phyloP scores from a whole-genome alignment of 306 rosid species.

The Ceratonia siliqua region DNA sequence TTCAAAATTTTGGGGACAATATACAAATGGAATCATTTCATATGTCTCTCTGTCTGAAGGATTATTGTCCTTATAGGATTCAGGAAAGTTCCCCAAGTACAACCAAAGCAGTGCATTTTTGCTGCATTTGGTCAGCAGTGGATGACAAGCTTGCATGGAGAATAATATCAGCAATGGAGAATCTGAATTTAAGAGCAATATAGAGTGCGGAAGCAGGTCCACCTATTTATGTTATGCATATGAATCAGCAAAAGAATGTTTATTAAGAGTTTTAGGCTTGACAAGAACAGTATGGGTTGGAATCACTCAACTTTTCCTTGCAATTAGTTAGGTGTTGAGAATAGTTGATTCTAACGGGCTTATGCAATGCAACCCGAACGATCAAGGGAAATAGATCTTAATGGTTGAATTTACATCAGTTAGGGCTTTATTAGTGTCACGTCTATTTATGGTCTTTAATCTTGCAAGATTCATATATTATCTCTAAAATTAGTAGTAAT shows the following conservation, averaged over 20 bases:
- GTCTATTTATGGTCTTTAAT: not conserved
- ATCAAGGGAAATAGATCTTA: not conserved
- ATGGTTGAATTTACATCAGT: not conserved
- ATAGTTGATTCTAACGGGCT: not conserved
- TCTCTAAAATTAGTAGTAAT: not conserved
- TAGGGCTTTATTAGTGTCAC: not conserved
- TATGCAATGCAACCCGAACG: not conserved
- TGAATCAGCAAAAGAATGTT: conserved; percentile 3
- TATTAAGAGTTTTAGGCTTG: not conserved
- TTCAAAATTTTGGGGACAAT: conserved; percentile 45
- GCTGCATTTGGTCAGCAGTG: conserved; percentile 51
- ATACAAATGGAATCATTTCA: conserved; percentile 51
- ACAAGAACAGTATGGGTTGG: not conserved
- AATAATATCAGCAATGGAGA: conserved; percentile 46
- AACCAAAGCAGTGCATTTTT: conserved; percentile 34
- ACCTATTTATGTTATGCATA: not conserved
- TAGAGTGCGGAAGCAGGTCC: not conserved
- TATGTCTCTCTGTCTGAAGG: conserved; percentile 46
- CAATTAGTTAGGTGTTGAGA: not conserved
- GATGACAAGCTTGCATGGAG: conserved; percentile 60
- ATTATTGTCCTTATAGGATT: conserved; percentile 52
- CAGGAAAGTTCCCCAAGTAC: conserved; percentile 20
- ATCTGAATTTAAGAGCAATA: conserved; percentile 8
- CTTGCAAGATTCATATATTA: not conserved
- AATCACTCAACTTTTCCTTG: not conserved